A percentile compares a stretch with the other conserved stretches of the same genome.
These are phyloP conservation scores for Pichia scutulata DNA, from an alignment of 805 yeast species.

Conservation along the genomic window DNA sequence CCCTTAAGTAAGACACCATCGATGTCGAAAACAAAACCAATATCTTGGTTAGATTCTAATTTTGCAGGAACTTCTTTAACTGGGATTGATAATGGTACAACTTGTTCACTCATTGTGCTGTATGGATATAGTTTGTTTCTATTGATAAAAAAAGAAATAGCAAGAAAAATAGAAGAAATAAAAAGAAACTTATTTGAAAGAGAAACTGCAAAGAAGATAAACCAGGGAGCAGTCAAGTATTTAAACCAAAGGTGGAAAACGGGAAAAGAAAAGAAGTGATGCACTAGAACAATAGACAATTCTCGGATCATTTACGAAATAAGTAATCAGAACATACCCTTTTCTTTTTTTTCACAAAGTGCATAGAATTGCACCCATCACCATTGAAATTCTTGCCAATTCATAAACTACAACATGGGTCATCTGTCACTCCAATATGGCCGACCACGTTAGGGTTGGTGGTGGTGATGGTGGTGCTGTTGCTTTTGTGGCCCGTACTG, in stretches of 20 bases:
- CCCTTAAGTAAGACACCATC: slow-evolving; percentile 89
- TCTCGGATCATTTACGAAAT: background rate
- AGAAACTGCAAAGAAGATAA: background rate
- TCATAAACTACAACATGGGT: too few species aligned
- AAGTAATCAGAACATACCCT: background rate
- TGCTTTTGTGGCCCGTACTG: too few species aligned
- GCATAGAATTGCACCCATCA: too few species aligned
- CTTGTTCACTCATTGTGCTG: background rate
- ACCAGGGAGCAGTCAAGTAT: background rate
- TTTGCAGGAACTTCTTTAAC: slow-evolving; percentile 9
- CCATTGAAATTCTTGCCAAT: too few species aligned
- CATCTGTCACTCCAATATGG: too few species aligned
- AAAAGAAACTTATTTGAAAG: too few species aligned
- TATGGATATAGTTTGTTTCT: too few species aligned
- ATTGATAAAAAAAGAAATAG: background rate
- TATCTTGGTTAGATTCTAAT: slow-evolving; percentile 11
- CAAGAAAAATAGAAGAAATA: background rate
- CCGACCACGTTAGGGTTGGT: too few species aligned
- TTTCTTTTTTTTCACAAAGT: too few species aligned
- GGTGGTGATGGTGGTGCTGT: too few species aligned
- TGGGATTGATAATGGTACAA: slow-evolving; percentile 11
- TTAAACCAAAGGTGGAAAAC: background rate
- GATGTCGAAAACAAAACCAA: slow-evolving; percentile 40
- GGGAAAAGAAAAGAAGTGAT: background rate
- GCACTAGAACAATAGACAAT: background rate